Conservation (phyloP, 371 early-diverging fungal species). For the Batrachochytrium dendrobatidis region DNA sequence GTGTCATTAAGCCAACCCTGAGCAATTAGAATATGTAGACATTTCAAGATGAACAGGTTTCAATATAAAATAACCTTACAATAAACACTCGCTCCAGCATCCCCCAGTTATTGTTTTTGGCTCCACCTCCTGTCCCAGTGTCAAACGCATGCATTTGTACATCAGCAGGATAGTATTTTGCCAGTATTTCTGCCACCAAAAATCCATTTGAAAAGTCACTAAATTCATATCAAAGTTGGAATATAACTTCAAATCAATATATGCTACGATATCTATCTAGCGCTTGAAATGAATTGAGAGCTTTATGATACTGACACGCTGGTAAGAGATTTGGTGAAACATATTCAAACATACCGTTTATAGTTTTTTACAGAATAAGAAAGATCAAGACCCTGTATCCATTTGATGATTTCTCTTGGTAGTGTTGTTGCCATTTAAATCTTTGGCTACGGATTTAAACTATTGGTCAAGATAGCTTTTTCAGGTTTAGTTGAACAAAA, state of each 20-base stretch:
- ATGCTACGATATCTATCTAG: too few relatives aligned
- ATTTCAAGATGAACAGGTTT: background rate
- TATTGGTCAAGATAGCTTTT: too few relatives aligned
- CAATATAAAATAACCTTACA: constrained; percentile 11
- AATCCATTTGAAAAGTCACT: constrained; percentile 45
- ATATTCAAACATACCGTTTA: constrained; percentile 21
- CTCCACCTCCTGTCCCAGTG: constrained; percentile 31
- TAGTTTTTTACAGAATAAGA: constrained; percentile 36
- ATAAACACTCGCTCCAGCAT: constrained; percentile 27
- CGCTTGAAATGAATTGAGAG: too few relatives aligned
- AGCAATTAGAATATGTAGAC: background rate
- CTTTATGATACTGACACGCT: too few relatives aligned
- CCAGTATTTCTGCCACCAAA: constrained; percentile 42
- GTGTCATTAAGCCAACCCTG: background rate
- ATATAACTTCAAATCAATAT: background rate
- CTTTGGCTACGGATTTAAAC: too few relatives aligned
- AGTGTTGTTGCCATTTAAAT: constrained; percentile 7
- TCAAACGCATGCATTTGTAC: constrained; percentile 39
- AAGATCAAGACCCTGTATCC: constrained; percentile 39
- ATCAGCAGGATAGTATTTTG: constrained; percentile 30
- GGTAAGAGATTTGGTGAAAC: background rate
- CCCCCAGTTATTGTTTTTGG: constrained; percentile 39
- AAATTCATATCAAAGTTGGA: background rate
- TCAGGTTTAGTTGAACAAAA: too few relatives aligned
- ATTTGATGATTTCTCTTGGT: constrained; percentile 36